Evolutionary conservation across 495 filamentous ascomycete genomes (phyloP).

Genomic region (Hypoxylon subgilvum): DNA sequence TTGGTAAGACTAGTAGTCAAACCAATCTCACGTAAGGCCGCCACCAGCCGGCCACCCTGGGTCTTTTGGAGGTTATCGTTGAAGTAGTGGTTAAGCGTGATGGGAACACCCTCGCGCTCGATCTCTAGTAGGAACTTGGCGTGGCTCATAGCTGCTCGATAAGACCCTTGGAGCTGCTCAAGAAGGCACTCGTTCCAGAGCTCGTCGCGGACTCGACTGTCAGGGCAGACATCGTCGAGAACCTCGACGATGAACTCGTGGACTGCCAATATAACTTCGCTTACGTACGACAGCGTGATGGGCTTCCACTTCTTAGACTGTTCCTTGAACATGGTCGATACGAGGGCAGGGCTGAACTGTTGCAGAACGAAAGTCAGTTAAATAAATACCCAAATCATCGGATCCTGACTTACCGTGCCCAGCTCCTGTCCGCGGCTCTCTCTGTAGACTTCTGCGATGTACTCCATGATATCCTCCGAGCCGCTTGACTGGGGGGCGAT

Average conservation of each 20-base stretch:
- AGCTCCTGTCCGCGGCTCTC: conserved; percentile 42
- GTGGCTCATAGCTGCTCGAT: conserved; percentile 51
- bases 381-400: background rate
- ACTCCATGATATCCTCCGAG: conserved; percentile 29
- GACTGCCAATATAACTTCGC: background rate
- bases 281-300: background rate
- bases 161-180: conserved; percentile 46
- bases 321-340: background rate
- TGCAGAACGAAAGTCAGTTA: background rate
- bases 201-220: conserved; percentile 19
- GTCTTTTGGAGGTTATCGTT: conserved; percentile 54
- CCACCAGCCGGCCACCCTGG: conserved; percentile 14
- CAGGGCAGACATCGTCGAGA: background rate
- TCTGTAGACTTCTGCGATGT: conserved; percentile 37
- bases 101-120: conserved; percentile 52
- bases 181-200: background rate
- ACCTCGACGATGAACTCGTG: background rate
- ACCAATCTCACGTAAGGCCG: too few species aligned
- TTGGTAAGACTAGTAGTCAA: too few species aligned
- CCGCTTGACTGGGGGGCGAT: background rate
- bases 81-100: conserved; percentile 63
- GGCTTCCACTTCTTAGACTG: background rate
- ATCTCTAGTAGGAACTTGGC: conserved; percentile 55
- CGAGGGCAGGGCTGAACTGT: background rate
- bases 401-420: conserved; percentile 33